Evolutionary conservation across 176 grass and related monocot species (phyloP).

Genomic region (Oryza meridionalis): DNA sequence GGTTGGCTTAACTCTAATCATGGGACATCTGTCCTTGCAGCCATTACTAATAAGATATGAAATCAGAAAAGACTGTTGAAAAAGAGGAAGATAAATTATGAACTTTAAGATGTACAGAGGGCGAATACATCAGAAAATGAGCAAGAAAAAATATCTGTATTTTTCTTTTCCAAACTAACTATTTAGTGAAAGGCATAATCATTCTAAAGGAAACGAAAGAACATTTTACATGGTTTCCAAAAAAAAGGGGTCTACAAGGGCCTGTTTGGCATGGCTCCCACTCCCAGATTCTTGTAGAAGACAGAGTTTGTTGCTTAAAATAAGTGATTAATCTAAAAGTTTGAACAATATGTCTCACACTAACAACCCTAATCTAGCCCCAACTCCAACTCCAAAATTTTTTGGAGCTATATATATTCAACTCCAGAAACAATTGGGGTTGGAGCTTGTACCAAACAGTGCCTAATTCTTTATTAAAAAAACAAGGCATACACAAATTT

Average conservation of each 20-base stretch:
- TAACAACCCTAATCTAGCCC: too few species aligned
- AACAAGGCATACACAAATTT: background rate
- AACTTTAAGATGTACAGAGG: background rate
- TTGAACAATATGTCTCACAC: too few species aligned
- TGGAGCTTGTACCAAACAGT: too few species aligned
- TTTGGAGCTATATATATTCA: too few species aligned
- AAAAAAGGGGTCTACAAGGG: too few species aligned
- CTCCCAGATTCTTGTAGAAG: too few species aligned
- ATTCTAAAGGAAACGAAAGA: background rate
- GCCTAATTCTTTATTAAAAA: background rate
- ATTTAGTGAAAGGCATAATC: slow-evolving; percentile 13
- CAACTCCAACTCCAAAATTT: too few species aligned
- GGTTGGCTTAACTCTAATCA: slow-evolving; percentile 3
- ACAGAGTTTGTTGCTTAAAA: too few species aligned
- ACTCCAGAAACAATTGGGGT: too few species aligned
- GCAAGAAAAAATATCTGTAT: background rate
- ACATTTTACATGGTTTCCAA: background rate
- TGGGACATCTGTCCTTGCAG: background rate
- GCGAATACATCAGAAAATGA: background rate
- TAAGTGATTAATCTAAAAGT: too few species aligned
- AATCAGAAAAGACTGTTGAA: background rate
- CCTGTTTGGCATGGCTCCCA: too few species aligned
- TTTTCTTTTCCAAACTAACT: background rate
- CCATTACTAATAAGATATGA: background rate
- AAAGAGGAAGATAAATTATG: background rate